Evolutionary conservation across 169 alveolate species (phyloP), one percentile per base, ranked within the genome.

Genomic region (Prorocentrum cordatum): DNA sequence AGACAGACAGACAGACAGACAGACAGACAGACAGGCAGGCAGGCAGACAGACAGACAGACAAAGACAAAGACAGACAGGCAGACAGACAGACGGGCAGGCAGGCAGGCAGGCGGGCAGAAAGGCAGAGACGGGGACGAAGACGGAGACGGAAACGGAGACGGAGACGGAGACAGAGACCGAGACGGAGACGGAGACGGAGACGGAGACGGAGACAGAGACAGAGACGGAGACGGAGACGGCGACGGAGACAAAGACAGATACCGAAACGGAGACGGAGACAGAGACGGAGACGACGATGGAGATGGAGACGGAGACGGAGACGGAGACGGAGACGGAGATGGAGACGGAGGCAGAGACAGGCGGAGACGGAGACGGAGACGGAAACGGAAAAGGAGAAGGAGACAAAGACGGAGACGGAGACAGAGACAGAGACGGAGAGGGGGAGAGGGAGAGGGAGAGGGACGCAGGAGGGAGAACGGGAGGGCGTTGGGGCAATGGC

Each of bases 171-270:
- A 67, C 79, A 14, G 18, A 67, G 59, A 32, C 54, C 18, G 59
- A 35, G 27, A 67, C 79, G 18, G 33, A 35, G 59, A 67, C 79
- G 20, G 59, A 67, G 59, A 67, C 79, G 20, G 59, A 3, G 58
- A 67, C 79, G 35, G 59, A 67, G 33, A 67, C 79, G 35, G 59
- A 67, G 33, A 67, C 79, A 67, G 39, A 35, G 59, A 67, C 59
- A 67, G 59, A 67, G 59, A 67, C 79, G 35, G 59, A 35, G 59
- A 67, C 79, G 2, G 59, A 20, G 59, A 33, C 79, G 35, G 59
- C 1, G 39, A 67, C 79, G 16, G 59, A 20, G 59, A 33, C 79
- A 67, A 33, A 2, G 59, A 67, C 79, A 33, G 59, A n/a, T 58
- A 9, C 59, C n/a, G n/a, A 67, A 54, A 2, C 79, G 35, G 39